Evolutionary conservation across 768 basidiomycete species (phyloP).

Genomic region (Leccinum boreale): DNA sequence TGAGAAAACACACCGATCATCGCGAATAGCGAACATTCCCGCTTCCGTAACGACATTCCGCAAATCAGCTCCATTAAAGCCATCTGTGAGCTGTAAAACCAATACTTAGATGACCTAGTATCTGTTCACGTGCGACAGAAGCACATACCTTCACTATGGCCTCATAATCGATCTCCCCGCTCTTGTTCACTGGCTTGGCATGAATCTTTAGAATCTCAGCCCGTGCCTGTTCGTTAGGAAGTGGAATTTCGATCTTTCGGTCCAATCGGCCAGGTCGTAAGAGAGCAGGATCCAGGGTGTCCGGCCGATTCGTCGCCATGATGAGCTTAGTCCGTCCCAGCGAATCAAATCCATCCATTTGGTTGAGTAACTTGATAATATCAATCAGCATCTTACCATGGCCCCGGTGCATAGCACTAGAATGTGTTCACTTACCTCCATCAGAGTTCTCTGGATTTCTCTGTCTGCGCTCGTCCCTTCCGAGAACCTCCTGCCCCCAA

Average conservation of each 20-base stretch:
- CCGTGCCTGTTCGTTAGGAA: constrained; percentile 96
- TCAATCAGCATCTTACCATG: neutral
- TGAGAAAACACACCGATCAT: constrained; percentile 66
- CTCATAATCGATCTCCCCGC: constrained; percentile 94
- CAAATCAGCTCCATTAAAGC: constrained; percentile 95
- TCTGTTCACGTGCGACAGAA: neutral
- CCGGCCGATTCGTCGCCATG: constrained; percentile 99
- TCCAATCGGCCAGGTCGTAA: constrained; percentile 95
- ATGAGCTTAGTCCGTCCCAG: constrained; percentile 94
- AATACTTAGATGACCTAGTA: neutral
- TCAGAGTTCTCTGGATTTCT: constrained; percentile 96
- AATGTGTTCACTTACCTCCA: constrained; percentile 63
- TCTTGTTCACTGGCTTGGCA: constrained; percentile 89
- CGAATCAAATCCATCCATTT: constrained; percentile 99
- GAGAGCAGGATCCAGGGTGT: constrained; percentile 95
- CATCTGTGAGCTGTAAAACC: constrained; percentile 66
- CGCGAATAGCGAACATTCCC: constrained; percentile 98
- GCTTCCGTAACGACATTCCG: constrained; percentile 94
- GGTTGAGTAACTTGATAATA: constrained; percentile 78
- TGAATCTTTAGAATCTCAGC: constrained; percentile 98
- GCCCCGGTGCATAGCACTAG: neutral
- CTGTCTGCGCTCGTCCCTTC: constrained; percentile 98
- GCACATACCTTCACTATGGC: constrained; percentile 85
- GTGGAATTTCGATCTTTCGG: constrained; percentile 95
- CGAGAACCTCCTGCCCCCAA: constrained; percentile 86